Conservation (phyloP, 768 basidiomycete genomes). For the Lepiota venenata region DNA sequence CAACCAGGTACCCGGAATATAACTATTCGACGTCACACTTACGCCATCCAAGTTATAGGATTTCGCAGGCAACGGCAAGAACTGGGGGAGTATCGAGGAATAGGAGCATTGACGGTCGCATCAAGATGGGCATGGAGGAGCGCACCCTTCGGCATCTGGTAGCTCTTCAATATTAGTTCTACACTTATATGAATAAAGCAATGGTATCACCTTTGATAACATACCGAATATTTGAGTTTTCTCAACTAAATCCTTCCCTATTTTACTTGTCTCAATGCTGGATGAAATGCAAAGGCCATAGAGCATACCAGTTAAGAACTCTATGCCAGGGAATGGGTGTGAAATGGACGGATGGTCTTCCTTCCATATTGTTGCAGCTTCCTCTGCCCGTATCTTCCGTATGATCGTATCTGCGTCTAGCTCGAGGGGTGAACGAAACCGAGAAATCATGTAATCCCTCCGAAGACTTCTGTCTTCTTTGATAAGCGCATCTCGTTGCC, state of each 20-base stretch:
- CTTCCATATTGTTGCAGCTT: slow-evolving; percentile 8
- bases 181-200: neutral
- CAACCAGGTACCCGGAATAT: slow-evolving; percentile 50
- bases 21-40: slow-evolving; percentile 39
- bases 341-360: slow-evolving; percentile 6
- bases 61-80: slow-evolving; percentile 43
- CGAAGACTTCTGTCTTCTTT: slow-evolving; percentile 47
- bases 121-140: slow-evolving; percentile 74
- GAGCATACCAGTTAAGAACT: slow-evolving; percentile 46
- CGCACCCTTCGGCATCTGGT: slow-evolving; percentile 78
- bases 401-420: slow-evolving; percentile 52
- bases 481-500: slow-evolving; percentile 33
- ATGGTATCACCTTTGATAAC: slow-evolving; percentile 46
- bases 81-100: slow-evolving; percentile 46
- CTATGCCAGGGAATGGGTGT: slow-evolving; percentile 15
- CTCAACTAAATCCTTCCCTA: slow-evolving; percentile 55
- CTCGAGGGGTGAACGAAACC: slow-evolving; percentile 35
- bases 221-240: slow-evolving; percentile 52
- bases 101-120: slow-evolving; percentile 57
- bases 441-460: slow-evolving; percentile 35
- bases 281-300: too few species aligned
- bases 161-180: neutral
- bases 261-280: too few species aligned
- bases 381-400: slow-evolving; percentile 10
- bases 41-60: slow-evolving; percentile 24